Percentiles rank a stretch among this genome's conserved stretches.
phyloP scores from a whole-genome alignment of 768 basidiomycete genomes.

The Jaapia argillacea region DNA sequence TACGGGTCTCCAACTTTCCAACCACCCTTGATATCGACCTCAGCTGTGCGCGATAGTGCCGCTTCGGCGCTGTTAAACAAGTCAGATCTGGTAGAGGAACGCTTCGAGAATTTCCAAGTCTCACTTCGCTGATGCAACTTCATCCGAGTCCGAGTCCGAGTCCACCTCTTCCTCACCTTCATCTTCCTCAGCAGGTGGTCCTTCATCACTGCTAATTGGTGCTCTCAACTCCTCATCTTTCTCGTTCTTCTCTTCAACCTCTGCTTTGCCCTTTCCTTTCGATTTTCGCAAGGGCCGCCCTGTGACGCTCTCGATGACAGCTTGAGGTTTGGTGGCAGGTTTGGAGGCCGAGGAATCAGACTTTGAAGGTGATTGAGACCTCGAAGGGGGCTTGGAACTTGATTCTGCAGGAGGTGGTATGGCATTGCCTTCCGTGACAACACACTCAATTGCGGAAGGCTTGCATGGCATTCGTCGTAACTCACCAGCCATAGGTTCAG shows the following conservation, averaged over 20 bases:
- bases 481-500: not conserved
- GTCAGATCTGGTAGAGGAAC: conserved; percentile 1
- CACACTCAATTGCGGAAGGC: no score
- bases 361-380: no score
- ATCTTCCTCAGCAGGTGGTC: conserved; percentile 3
- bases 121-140: conserved; percentile 59
- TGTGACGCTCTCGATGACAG: no score
- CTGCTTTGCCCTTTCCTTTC: conserved; percentile 16
- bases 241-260: conserved; percentile 21
- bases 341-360: no score
- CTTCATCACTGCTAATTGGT: not conserved
- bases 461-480: no score
- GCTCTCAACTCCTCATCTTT: not conserved
- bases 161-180: conserved; percentile 32
- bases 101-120: no score
- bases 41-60: conserved; percentile 44
- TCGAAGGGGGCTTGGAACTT: no score
- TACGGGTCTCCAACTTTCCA: conserved; percentile 85
- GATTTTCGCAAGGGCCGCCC: conserved; percentile 1
- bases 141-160: conserved; percentile 37
- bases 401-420: no score
- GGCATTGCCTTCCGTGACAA: no score
- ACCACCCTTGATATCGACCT: conserved; percentile 71
- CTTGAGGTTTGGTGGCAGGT: no score
- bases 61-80: conserved; percentile 48